These are phyloP conservation scores for Polytrichum formosum DNA, from an alignment of 225 moss, liverwort and hornwort genomes.

Conservation along the genomic window DNA sequence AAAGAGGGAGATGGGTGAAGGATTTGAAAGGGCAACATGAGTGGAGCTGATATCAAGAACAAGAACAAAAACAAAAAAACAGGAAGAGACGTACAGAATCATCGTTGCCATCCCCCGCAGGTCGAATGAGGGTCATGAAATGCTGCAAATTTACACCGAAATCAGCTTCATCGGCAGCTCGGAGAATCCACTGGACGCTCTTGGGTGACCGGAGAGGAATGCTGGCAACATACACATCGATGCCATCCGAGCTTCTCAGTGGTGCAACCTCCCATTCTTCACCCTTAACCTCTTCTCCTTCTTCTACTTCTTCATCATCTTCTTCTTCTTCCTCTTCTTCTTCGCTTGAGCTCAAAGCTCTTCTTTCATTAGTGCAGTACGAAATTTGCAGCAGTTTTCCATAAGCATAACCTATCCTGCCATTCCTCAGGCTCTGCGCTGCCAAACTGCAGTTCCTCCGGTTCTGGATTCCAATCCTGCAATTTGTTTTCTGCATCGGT, in stretches of 20 bases:
- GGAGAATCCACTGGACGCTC: conserved; percentile 16
- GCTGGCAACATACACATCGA: conserved; percentile 54
- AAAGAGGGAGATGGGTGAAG: not conserved
- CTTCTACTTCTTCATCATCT: not conserved
- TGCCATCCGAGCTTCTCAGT: conserved; percentile 5
- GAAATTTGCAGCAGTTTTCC: conserved; percentile 13
- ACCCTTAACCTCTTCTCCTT: not conserved
- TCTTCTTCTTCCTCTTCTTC: not conserved
- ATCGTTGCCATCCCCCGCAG: conserved; percentile 7
- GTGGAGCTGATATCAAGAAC: not conserved
- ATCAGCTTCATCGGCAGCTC: conserved; percentile 23
- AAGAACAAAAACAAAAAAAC: not conserved
- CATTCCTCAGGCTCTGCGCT: too few relatives aligned
- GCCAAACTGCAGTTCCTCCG: not conserved
- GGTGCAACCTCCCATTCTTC: not conserved
- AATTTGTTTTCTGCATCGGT: not conserved
- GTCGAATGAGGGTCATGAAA: conserved; percentile 50
- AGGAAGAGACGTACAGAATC: conserved; percentile 30
- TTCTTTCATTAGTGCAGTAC: conserved; percentile 6
- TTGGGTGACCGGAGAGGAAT: conserved; percentile 37
- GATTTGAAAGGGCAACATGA: not conserved
- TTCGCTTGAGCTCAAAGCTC: not conserved
- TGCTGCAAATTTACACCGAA: conserved; percentile 35
- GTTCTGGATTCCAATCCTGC: not conserved
- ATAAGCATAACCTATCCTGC: too few relatives aligned